These are phyloP conservation scores for Candida coquimbonensis DNA, from an alignment of 805 yeast genomes.

Conservation along the genomic window DNA sequence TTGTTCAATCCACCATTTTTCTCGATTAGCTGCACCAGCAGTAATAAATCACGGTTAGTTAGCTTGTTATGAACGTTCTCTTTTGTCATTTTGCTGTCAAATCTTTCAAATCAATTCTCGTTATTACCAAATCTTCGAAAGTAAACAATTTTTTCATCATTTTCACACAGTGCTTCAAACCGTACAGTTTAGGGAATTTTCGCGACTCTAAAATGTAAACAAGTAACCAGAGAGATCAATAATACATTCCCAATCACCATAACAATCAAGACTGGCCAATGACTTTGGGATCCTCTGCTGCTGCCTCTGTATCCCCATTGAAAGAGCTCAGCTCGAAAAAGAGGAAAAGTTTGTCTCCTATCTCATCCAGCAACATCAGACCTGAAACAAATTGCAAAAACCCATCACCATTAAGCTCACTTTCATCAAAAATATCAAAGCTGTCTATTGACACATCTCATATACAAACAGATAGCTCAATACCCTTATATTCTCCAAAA, in stretches of 20 bases:
- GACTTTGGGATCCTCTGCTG: slow-evolving; percentile 18
- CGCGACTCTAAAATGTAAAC: too few species aligned
- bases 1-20: slow-evolving; percentile 11
- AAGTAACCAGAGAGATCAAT: too few species aligned
- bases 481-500: slow-evolving; percentile 4
- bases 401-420: slow-evolving; percentile 16
- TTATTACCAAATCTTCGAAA: neutral
- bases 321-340: neutral
- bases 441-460: slow-evolving; percentile 10
- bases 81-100: neutral
- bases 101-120: neutral
- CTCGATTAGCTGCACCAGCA: slow-evolving; percentile 18
- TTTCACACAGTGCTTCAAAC: slow-evolving; percentile 11
- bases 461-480: neutral
- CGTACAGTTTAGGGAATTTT: neutral
- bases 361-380: neutral
- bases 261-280: slow-evolving; percentile 13
- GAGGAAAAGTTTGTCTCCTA: slow-evolving; percentile 9
- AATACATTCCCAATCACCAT: neutral
- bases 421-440: slow-evolving; percentile 10
- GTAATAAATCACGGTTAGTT: slow-evolving; percentile 19
- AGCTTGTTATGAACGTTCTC: slow-evolving; percentile 1
- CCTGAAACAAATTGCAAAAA: neutral
- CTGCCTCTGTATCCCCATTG: neutral
- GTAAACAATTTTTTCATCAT: neutral